These are phyloP conservation scores for Tylopilus orsonianus DNA, from an alignment of 1,284 basidiomycete genomes.

Conservation along the genomic window DNA sequence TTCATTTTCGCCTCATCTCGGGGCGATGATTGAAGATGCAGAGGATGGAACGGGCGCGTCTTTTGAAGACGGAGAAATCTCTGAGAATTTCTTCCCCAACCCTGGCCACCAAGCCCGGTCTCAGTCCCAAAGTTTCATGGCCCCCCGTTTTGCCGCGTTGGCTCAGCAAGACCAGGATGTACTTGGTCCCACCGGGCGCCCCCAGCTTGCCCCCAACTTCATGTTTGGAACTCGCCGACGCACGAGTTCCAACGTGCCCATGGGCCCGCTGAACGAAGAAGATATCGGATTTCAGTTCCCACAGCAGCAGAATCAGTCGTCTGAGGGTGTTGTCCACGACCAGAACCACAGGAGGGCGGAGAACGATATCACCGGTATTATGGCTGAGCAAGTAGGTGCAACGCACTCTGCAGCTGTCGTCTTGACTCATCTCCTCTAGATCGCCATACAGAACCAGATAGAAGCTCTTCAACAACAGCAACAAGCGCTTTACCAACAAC, in stretches of 20 bases:
- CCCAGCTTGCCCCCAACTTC: slow-evolving; percentile 86
- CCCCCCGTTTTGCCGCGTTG: slow-evolving; percentile 84
- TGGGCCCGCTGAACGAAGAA: slow-evolving; percentile 77
- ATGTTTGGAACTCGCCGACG: slow-evolving; percentile 81
- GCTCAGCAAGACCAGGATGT: slow-evolving; percentile 71
- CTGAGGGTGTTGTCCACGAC: slow-evolving; percentile 42
- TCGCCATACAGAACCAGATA: slow-evolving; percentile 87
- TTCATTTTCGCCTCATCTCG: slow-evolving; percentile 73
- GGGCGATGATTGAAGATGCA: slow-evolving; percentile 77
- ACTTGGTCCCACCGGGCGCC: slow-evolving; percentile 78
- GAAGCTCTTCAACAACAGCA: slow-evolving; percentile 90
- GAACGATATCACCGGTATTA: slow-evolving; percentile 79
- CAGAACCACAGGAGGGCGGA: slow-evolving; percentile 56
- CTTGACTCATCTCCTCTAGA: slow-evolving; percentile 46
- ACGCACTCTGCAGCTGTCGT: neutral
- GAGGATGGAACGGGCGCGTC: slow-evolving; percentile 56
- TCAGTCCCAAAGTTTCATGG: slow-evolving; percentile 78
- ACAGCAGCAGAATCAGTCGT: slow-evolving; percentile 54
- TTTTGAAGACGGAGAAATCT: slow-evolving; percentile 77
- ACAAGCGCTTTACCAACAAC: slow-evolving; percentile 83
- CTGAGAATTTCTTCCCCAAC: slow-evolving; percentile 50
- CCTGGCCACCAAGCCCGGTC: slow-evolving; percentile 67
- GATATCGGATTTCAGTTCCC: slow-evolving; percentile 81
- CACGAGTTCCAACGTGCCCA: slow-evolving; percentile 44
- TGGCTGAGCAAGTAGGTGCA: slow-evolving; percentile 80